Base-by-base conservation (phyloP, 176 grass and related monocot genomes). In the Otatea glauca region DNA sequence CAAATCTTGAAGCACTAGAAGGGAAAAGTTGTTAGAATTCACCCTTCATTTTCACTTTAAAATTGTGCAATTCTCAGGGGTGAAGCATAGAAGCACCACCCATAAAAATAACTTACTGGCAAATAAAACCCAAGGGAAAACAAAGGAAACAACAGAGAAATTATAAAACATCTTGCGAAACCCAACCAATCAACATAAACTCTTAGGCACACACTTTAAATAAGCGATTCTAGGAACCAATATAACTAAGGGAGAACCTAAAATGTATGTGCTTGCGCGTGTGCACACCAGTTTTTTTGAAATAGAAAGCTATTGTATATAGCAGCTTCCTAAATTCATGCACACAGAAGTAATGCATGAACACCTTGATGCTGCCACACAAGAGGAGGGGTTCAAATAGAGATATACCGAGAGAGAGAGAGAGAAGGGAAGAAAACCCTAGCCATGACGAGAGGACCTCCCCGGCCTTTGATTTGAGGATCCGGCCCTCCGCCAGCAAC, bases 301-400 rank as follows among this genome's bases (percentile, higher is more conserved):
- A 63, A 59, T 7, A 85, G 38, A 80, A 51, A 11, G 61, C 11
- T 9, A 90, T 50, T 25, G 82, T 94, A 61, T 85, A 89, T 37
- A 80, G 89, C 88, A 89, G 80, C 39, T 88, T 89, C 77, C 79
- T 81, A 80, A 97, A 94, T 92, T 81, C 82, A 94, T 85, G 64
- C 74, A 87, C 7, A 9, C 41, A 71, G 17, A 72, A 71, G 39
- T 72, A 88, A 77, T 72, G 66, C 64, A 84, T 66, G 81, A 85
- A 92, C 81, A 89, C 81, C 81, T 92, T 90, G 89, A 93, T 86
- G 32, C 84, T 88, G 85, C 87, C 81, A 83, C 35, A 62, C 23
- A 65, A 83, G 72, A 37, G 35, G 4, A 37, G 35, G 35, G 2
- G 35, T 37, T 37, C 35, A 37, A 37, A 37, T 37, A 37, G 35